Conservation (phyloP, 192 early-diverging fungal species). For the Linnemannia elongata region DNA sequence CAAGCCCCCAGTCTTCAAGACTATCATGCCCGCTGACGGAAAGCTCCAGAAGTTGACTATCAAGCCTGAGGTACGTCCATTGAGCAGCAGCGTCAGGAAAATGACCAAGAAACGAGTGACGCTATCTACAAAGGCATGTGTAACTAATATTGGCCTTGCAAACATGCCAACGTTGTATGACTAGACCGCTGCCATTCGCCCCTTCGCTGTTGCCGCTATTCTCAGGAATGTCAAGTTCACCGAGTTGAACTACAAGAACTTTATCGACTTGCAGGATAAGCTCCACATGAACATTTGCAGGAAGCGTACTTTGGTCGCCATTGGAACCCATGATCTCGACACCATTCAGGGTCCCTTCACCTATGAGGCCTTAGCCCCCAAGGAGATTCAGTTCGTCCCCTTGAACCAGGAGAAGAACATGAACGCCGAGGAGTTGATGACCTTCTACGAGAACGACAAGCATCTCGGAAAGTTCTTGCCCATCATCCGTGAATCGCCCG, state of each 20-base stretch:
- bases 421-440: conserved; percentile 91
- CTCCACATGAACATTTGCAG: conserved; percentile 97
- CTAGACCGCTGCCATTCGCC: conserved; percentile 87
- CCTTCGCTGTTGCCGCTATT: conserved; percentile 90
- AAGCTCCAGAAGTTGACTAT: conserved; percentile 74
- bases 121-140: background rate
- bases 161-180: background rate
- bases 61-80: conserved; percentile 73
- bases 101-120: background rate
- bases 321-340: conserved; percentile 98
- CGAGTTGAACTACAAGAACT: conserved; percentile 88
- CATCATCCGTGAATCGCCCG: conserved; percentile 92
- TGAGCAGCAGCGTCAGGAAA: background rate
- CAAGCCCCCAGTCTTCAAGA: conserved; percentile 76
- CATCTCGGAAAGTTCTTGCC: conserved; percentile 91
- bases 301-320: conserved; percentile 95
- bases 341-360: conserved; percentile 95
- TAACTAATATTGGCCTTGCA: background rate
- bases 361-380: conserved; percentile 92
- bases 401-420: conserved; percentile 91
- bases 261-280: conserved; percentile 99
- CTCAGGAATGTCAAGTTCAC: conserved; percentile 90
- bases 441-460: conserved; percentile 88
- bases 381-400: conserved; percentile 93
- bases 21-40: conserved; percentile 69